Evolutionary conservation across 1,139 yeast genomes (phyloP), one percentile per base, ranked within the genome.

Genomic region (Magnusiomyces sp.): DNA sequence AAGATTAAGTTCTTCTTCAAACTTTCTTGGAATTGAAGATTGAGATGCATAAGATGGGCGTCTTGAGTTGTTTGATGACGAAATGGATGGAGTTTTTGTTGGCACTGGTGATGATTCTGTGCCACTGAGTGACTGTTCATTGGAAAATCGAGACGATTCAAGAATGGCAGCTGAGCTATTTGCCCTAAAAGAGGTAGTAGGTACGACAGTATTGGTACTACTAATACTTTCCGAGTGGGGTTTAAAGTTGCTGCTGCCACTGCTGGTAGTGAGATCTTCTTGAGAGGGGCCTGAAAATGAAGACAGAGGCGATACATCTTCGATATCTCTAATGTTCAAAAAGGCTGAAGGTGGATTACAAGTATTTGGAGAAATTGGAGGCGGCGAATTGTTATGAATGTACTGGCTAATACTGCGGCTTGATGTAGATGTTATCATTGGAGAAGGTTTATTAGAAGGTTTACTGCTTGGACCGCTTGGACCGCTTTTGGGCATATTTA

Each of bases 11-110:
- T 55, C 52, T 33, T 53, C 57, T 31, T 50, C 43, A 31, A 48
- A 50, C 55, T 55, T 51, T n/a, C n/a, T n/a, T n/a, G 60, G 50
- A 23, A 45, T 50, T 13, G 61, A 58, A 45, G 52, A 40, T 37
- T 54, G 58, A 14, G 57, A 54, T 1, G 59, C 57, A 46, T 55
- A 55, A 3, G 56, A 55, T 2, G 60, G 59, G n/a, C 60, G 43
- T 23, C 60, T 50, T 2, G 58, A 55, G 34, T 52, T 54, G 23
- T 27, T 33, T 17, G 36, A 14, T 13, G 34, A 31, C 10, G 9
- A 9, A 31, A 13, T 13, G 34, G 9, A 13, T 13, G 34, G 11
- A 13, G 34, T 9, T 31, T 31, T 31, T 9, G 9, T 31, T 31
- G 34, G 34, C n/a, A n/a, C n/a, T n/a, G n/a, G n/a, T n/a, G n/a